Evolutionary conservation across 768 basidiomycete genomes (phyloP).

Genomic region (Trametes cubensis): DNA sequence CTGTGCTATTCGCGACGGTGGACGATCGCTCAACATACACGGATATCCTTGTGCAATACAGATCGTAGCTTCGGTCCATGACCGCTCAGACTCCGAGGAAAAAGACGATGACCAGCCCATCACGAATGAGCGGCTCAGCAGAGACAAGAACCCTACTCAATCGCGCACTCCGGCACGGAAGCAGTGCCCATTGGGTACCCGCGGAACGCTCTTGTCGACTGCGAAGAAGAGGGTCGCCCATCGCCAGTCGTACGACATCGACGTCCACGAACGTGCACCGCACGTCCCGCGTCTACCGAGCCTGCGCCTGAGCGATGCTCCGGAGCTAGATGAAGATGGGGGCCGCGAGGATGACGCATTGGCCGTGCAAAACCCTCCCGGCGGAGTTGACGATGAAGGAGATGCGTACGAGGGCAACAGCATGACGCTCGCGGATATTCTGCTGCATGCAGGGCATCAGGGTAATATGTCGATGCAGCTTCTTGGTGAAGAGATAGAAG

Average conservation of each 20-base stretch:
- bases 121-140: neutral
- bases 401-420: constrained; percentile 45
- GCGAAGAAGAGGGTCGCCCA: constrained; percentile 22
- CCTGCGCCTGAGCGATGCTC: constrained; percentile 14
- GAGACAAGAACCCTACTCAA: neutral
- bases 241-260: constrained; percentile 23
- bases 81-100: constrained; percentile 21
- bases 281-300: constrained; percentile 16
- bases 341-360: neutral
- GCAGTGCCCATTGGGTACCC: neutral
- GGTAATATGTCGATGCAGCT: constrained; percentile 45
- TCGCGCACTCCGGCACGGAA: constrained; percentile 7
- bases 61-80: constrained; percentile 22
- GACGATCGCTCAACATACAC: neutral
- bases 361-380: neutral
- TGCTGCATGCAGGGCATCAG: constrained; percentile 30
- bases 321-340: constrained; percentile 9
- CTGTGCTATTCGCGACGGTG: neutral
- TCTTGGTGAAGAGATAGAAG: constrained; percentile 34
- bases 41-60: neutral
- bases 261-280: constrained; percentile 20
- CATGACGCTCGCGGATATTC: constrained; percentile 52
- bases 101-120: neutral
- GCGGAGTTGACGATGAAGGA: constrained; percentile 29
- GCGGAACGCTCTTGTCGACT: constrained; percentile 23